phyloP scores from a whole-genome alignment of 768 basidiomycete species.

The Steccherinum ochraceum region DNA sequence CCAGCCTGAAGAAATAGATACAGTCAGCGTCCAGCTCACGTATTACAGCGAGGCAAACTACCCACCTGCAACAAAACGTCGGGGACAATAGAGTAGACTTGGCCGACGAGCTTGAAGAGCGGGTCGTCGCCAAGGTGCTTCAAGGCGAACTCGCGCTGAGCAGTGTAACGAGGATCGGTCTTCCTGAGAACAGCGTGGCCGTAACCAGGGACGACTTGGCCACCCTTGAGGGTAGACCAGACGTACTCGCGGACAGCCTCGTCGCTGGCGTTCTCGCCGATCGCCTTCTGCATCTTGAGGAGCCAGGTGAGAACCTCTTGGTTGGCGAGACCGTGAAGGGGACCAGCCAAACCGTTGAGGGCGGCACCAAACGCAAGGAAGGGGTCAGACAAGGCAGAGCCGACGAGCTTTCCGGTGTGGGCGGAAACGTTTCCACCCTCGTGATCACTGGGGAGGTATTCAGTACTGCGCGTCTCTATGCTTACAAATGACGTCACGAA shows the following conservation, averaged over 20 bases:
- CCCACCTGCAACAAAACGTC: slow-evolving; percentile 80
- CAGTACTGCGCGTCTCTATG: neutral
- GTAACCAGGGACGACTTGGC: slow-evolving; percentile 92
- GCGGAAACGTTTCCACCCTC: slow-evolving; percentile 99
- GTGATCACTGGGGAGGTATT: slow-evolving; percentile 58
- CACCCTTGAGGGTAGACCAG: slow-evolving; percentile 89
- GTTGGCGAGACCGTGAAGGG: slow-evolving; percentile 94
- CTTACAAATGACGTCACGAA: neutral
- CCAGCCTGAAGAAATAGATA: slow-evolving; percentile 51
- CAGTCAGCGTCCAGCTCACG: neutral
- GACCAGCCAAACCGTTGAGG: slow-evolving; percentile 93
- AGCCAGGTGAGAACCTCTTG: slow-evolving; percentile 97
- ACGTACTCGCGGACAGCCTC: slow-evolving; percentile 90
- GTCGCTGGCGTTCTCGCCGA: slow-evolving; percentile 81
- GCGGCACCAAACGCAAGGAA: slow-evolving; percentile 94
- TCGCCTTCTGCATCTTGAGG: slow-evolving; percentile 84
- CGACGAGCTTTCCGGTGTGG: slow-evolving; percentile 88
- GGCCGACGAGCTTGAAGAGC: slow-evolving; percentile 90
- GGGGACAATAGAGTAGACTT: slow-evolving; percentile 85
- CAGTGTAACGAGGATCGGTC: slow-evolving; percentile 89
- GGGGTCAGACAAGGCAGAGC: slow-evolving; percentile 94
- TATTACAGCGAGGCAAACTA: slow-evolving; percentile 7
- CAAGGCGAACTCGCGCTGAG: slow-evolving; percentile 84
- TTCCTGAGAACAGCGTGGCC: slow-evolving; percentile 84
- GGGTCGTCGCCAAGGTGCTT: slow-evolving; percentile 84